Conservation (phyloP, 1,284 basidiomycete genomes). For the Mycena sp. region DNA sequence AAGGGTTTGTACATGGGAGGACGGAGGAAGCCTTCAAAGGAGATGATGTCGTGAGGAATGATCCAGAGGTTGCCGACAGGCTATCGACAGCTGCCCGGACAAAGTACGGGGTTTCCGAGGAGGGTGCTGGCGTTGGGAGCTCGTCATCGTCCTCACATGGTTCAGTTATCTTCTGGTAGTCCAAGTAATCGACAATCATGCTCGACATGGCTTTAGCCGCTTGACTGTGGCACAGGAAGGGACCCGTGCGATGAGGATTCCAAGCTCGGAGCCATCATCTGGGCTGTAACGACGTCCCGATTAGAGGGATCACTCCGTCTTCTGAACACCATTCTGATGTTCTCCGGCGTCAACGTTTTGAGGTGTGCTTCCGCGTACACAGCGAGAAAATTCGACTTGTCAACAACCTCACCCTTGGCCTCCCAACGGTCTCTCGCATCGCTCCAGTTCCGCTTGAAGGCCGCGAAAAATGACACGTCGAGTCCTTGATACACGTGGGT, state of each 20-base stretch:
- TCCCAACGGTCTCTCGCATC: constrained; percentile 16
- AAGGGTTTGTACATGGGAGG: too few species aligned
- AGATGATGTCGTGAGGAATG: too few species aligned
- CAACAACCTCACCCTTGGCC: background rate
- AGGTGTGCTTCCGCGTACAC: constrained; percentile 42
- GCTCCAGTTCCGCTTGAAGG: constrained; percentile 33
- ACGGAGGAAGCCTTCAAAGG: too few species aligned
- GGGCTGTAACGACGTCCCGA: constrained; percentile 39
- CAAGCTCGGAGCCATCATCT: constrained; percentile 36
- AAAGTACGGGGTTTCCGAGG: too few species aligned
- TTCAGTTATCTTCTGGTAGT: too few species aligned
- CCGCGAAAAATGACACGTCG: constrained; percentile 42
- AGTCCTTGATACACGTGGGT: too few species aligned
- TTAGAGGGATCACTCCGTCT: constrained; percentile 51
- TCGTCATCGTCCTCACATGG: too few species aligned
- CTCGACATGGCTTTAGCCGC: constrained; percentile 17
- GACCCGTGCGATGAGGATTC: too few species aligned
- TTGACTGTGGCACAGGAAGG: constrained; percentile 32
- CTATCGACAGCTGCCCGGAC: too few species aligned
- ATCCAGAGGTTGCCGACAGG: too few species aligned
- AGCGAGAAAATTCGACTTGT: constrained; percentile 36
- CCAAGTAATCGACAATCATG: background rate
- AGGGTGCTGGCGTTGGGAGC: too few species aligned
- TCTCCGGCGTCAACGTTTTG: constrained; percentile 37
- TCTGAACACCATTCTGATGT: constrained; percentile 46